Evolutionary conservation across 2,329 filamentous ascomycete species (phyloP).

Genomic region (Trichoderma arundinaceum): DNA sequence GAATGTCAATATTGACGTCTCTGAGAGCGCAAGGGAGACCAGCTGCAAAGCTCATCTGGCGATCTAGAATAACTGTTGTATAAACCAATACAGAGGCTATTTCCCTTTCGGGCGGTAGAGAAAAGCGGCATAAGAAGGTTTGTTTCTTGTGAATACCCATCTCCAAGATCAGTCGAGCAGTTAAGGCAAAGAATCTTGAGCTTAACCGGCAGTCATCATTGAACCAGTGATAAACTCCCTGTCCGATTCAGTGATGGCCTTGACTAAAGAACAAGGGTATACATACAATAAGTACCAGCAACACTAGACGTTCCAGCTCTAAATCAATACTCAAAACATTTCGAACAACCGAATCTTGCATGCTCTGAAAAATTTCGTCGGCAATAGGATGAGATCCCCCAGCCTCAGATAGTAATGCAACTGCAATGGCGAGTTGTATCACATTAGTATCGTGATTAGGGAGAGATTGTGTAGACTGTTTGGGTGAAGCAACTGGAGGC

Average conservation of each 20-base stretch:
- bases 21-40: not conserved
- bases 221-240: constrained; percentile 3
- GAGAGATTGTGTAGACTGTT: not conserved
- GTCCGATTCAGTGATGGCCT: not conserved
- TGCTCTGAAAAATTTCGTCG: not conserved
- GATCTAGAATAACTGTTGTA: not conserved
- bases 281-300: not conserved
- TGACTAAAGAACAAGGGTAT: not conserved
- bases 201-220: not conserved
- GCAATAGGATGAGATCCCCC: not conserved
- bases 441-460: not conserved
- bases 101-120: not conserved
- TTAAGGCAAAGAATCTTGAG: not conserved
- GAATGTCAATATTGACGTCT: not conserved
- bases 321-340: not conserved
- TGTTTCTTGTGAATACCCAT: not conserved
- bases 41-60: not conserved
- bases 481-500: not conserved
- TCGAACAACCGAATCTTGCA: not conserved
- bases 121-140: not conserved
- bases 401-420: not conserved
- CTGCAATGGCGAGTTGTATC: not conserved
- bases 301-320: not conserved
- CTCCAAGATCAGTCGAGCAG: not conserved
- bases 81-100: not conserved